Base-by-base conservation (phyloP, 495 filamentous ascomycete genomes). In the Immersiella caudata region DNA sequence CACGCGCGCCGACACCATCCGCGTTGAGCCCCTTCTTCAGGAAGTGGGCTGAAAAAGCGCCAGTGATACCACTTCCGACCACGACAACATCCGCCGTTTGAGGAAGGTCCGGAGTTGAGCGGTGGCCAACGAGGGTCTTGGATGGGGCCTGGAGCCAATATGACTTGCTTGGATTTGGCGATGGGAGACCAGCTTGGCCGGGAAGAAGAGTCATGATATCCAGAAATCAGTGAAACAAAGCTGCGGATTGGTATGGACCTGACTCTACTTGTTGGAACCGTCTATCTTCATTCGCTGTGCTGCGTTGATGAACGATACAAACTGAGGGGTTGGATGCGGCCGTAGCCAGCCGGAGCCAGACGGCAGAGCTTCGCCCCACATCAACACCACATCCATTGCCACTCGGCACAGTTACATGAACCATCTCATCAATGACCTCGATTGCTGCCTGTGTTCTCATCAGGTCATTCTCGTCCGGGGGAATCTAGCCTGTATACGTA, bases 31-130 rank as follows among this genome's bases (percentile, higher is more conserved):
- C 40, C 16, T 49, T 22, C 26, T 60, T 61, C 22, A 96, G 76
- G 40, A 87, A 89, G 18, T 85, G 79, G 1, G 91, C 90, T 2
- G 88, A 88, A 22, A 86, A 88, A 4, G 85, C 79, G 0, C 90
- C 91, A 0, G 90, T 89, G 27, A 93, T 90, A 0, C 91, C 91
- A 33, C 85, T 88, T 29, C 91, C 91, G 8, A 94, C 84, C 16
- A 95, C 86, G 6, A 85, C 78, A 1, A 91, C 83, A 26, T 93
- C 83, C 46, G 92, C 89, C 1, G 83, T 79, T 6, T 72, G 55
- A 0, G 93, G 91, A 1, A 95, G 76, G 0, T 84, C 76, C 5
- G 76, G 59, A 0, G 90, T 92, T 2, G 88, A 85, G 0, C 82
- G 78, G 69, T 91, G 87, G 18, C 84, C 84, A 1, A 87, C 76